phyloP scores from a whole-genome alignment of 2,329 filamentous ascomycete species.

The Herpotrichia juniperi region DNA sequence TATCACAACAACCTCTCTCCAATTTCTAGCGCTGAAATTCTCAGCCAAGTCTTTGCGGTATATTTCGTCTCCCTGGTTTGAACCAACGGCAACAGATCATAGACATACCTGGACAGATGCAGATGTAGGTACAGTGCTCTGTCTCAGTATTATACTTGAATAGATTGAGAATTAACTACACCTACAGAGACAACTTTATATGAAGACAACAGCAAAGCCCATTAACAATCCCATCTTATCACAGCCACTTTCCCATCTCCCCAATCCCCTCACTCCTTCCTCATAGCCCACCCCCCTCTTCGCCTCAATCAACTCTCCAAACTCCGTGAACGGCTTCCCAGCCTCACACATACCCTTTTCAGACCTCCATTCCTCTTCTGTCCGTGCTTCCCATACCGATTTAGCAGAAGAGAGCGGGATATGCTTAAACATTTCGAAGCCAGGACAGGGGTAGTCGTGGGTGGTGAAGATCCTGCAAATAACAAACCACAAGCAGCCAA shows the following conservation, averaged over 20 bases:
- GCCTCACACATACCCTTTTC: neutral
- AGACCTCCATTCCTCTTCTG: neutral
- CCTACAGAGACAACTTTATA: too few species aligned
- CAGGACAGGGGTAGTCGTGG: neutral
- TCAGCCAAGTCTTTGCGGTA: too few species aligned
- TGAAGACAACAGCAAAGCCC: slow-evolving; percentile 4
- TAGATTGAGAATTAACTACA: too few species aligned
- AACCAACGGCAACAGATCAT: too few species aligned
- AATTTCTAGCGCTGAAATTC: too few species aligned
- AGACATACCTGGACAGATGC: too few species aligned
- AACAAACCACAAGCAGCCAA: slow-evolving; percentile 1
- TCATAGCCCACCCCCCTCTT: neutral
- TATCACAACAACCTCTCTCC: too few species aligned
- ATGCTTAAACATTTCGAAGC: neutral
- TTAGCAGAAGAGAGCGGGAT: neutral
- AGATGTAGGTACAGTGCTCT: too few species aligned
- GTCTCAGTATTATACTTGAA: too few species aligned
- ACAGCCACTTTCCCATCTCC: slow-evolving; percentile 1
- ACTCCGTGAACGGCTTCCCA: neutral
- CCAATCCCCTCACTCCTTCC: neutral
- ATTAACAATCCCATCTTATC: slow-evolving; percentile 6
- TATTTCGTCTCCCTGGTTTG: too few species aligned
- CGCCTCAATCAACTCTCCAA: slow-evolving; percentile 1
- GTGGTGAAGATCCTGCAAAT: slow-evolving; percentile 1
- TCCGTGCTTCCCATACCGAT: slow-evolving; percentile 1